A percentile compares a stretch with the other conserved stretches of the same genome.
These are phyloP conservation scores for Colletotrichum gloeosporioides DNA, from an alignment of 2,329 filamentous ascomycete genomes.

Conservation along the genomic window DNA sequence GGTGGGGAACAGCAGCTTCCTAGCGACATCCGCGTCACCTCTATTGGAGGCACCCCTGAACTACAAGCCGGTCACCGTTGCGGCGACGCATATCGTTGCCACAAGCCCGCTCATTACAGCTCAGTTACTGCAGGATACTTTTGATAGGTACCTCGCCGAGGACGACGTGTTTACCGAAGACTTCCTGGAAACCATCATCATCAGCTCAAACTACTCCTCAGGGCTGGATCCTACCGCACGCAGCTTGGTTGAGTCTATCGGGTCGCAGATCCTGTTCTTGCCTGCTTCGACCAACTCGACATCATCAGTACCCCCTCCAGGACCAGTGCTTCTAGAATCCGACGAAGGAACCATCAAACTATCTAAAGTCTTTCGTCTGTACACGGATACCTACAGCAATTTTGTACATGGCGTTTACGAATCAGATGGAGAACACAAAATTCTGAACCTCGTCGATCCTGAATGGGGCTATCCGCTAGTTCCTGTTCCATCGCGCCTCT, in stretches of 20 bases:
- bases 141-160: background rate
- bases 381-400: background rate
- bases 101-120: background rate
- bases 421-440: background rate
- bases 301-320: fast-evolving
- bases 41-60: background rate
- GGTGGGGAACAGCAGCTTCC: background rate
- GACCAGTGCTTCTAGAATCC: background rate
- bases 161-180: background rate
- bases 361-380: background rate
- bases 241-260: background rate
- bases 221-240: background rate
- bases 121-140: background rate
- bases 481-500: background rate
- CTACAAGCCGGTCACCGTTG: background rate
- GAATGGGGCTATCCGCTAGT: background rate
- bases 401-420: background rate
- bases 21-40: background rate
- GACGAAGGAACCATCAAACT: fast-evolving
- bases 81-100: background rate
- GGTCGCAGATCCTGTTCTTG: background rate
- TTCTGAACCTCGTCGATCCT: background rate
- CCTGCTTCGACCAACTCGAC: background rate
- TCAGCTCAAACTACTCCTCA: background rate
- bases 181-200: background rate